Conservation (phyloP, 2,329 filamentous ascomycete species). For the Mycosphaerella sp. region DNA sequence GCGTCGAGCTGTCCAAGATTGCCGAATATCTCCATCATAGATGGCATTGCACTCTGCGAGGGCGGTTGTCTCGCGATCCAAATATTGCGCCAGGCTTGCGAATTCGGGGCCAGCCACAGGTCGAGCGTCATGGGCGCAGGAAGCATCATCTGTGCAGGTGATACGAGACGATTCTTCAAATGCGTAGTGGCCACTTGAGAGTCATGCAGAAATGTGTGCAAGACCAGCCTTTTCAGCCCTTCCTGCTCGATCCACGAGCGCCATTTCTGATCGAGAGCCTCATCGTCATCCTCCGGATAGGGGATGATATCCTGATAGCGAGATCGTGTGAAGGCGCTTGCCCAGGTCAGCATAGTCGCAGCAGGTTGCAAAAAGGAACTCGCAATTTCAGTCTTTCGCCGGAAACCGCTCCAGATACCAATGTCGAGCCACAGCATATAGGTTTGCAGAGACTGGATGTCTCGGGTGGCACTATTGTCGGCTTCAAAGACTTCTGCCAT, state of each 20-base stretch:
- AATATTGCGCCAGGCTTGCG: constrained; percentile 55
- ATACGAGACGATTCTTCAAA: constrained; percentile 56
- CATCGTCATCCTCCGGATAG: constrained; percentile 47
- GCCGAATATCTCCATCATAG: constrained; percentile 41
- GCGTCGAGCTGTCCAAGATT: constrained; percentile 13
- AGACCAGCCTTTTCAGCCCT: constrained; percentile 60
- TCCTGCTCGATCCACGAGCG: constrained; percentile 55
- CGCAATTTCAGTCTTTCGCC: constrained; percentile 51
- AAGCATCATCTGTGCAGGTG: constrained; percentile 59
- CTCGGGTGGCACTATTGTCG: constrained; percentile 44
- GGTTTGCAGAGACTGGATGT: constrained; percentile 45
- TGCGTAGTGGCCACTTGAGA: constrained; percentile 60
- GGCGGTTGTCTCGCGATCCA: constrained; percentile 40
- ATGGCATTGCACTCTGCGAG: constrained; percentile 38
- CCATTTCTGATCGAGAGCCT: constrained; percentile 58
- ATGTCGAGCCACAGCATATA: constrained; percentile 45
- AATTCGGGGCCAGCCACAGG: constrained; percentile 59
- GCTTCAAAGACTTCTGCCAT: constrained; percentile 38
- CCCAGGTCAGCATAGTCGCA: constrained; percentile 43
- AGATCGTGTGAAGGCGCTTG: constrained; percentile 21
- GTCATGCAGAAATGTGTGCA: constrained; percentile 58
- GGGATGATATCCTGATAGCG: constrained; percentile 39
- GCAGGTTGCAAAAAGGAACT: constrained; percentile 50
- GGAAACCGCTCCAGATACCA: constrained; percentile 53
- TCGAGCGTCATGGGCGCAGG: constrained; percentile 55